Evolutionary conservation across 768 basidiomycete genomes (phyloP).

Genomic region (Xerocomellus intermedius): DNA sequence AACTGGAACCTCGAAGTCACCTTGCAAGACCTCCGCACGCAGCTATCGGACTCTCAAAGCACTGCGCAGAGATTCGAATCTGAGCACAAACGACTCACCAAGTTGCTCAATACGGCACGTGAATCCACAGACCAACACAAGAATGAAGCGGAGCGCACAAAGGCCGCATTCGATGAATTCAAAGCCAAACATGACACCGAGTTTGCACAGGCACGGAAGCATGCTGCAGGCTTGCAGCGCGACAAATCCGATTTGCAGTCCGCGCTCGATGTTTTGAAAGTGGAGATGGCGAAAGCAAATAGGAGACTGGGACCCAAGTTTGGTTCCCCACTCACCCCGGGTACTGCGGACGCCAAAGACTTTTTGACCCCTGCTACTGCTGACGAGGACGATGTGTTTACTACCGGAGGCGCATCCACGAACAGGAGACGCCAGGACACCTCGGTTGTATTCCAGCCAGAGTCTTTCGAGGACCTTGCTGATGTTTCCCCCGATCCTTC

Average conservation of each 20-base stretch:
- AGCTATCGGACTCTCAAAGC: conserved; percentile 64
- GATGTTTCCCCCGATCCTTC: conserved; percentile 66
- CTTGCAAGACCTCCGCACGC: conserved; percentile 79
- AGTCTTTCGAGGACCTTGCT: conserved; percentile 45
- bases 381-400: conserved; percentile 67
- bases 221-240: conserved; percentile 81
- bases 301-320: conserved; percentile 57
- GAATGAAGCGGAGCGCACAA: conserved; percentile 76
- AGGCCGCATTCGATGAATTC: conserved; percentile 62
- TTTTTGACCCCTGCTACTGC: conserved; percentile 57
- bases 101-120: conserved; percentile 66
- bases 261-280: conserved; percentile 71
- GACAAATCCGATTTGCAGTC: conserved; percentile 93
- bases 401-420: conserved; percentile 57
- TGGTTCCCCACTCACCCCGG: conserved; percentile 74
- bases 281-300: conserved; percentile 64
- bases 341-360: conserved; percentile 42
- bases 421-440: conserved; percentile 59
- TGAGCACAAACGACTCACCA: conserved; percentile 80
- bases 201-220: conserved; percentile 85
- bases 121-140: conserved; percentile 83
- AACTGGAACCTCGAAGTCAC: conserved; percentile 98
- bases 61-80: conserved; percentile 68
- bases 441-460: conserved; percentile 44
- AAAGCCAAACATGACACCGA: conserved; percentile 94